Evolutionary conservation across 2,329 filamentous ascomycete species (phyloP), one percentile per base, ranked within the genome.

Genomic region (Botryotinia globosa): DNA sequence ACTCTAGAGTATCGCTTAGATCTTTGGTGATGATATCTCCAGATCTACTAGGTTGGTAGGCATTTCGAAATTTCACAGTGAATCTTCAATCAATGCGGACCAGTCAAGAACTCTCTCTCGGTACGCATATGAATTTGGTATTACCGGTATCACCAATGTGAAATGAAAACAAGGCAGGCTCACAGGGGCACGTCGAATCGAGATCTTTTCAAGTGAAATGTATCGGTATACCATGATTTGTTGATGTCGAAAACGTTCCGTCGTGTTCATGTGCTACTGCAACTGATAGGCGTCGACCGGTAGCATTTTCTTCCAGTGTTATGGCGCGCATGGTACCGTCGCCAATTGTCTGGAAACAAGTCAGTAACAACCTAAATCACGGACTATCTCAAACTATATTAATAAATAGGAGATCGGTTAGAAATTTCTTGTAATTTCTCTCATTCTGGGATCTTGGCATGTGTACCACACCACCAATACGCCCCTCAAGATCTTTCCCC

Each of bases 151-250:
- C 48, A 18, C 14, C n/a, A 56, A 29, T 16, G 42, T 45, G 29
- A 22, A 65, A 45, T 48, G 62, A 65, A 29, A 22, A 34, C 18
- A 12, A 22, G 42, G 64, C 48, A 54, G 48, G 48, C 25, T 54
- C 48, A 25, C 12, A n/a, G 14, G 37, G 37, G 39, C 34, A 39
- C 34, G 10, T 48, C 4, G 14, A 65, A 32, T 51, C 44, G 44
- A 65, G 12, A 65, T 32, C 42, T 39, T 67, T 66, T 54, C 64
- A 56, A 56, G 65, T 42, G 48, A 56, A 42, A 54, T 54, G 25
- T n/a, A 54, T 25, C 48, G 25, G 48, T 51, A 14, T 20, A 56
- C 16, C 16, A 20, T 56, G 34, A 56, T 67, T 29, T 22, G 25
- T 22, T 39, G n/a, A 37, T 42, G 12, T 29, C 16, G 37, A 54